Evolutionary conservation across 345 rosid species (phyloP).

Genomic region (Eutrema yunnanense): DNA sequence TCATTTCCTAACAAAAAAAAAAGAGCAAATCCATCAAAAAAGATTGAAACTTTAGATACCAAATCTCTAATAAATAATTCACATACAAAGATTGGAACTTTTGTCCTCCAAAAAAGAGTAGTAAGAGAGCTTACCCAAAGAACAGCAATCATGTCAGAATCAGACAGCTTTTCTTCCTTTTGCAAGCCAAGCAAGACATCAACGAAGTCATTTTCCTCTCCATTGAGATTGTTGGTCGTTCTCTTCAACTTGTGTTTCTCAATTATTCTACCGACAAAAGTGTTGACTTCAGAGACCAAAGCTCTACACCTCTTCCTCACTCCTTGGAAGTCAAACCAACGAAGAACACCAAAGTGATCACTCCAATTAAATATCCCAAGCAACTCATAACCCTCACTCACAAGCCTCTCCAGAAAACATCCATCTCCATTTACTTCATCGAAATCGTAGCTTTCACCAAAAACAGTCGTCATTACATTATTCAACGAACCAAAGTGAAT

Average conservation of each 20-base stretch:
- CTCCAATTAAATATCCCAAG: slow-evolving; percentile 79
- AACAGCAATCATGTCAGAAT: slow-evolving; percentile 77
- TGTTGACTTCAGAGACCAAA: slow-evolving; percentile 48
- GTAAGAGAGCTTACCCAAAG: slow-evolving; percentile 55
- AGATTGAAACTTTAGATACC: background rate
- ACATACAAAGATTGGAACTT: background rate
- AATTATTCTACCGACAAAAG: slow-evolving; percentile 53
- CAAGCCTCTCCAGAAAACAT: slow-evolving; percentile 48
- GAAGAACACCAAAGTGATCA: slow-evolving; percentile 68
- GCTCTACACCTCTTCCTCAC: slow-evolving; percentile 61
- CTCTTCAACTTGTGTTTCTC: slow-evolving; percentile 49
- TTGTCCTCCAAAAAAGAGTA: background rate
- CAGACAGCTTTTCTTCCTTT: slow-evolving; percentile 45
- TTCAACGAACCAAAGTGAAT: slow-evolving; percentile 69
- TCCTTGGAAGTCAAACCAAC: slow-evolving; percentile 71
- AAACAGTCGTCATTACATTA: slow-evolving; percentile 71
- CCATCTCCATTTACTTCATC: slow-evolving; percentile 23
- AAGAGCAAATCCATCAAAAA: background rate
- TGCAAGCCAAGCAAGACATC: slow-evolving; percentile 68
- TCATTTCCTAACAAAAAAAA: slow-evolving; percentile 56
- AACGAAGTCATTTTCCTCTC: slow-evolving; percentile 47
- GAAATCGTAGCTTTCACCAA: slow-evolving; percentile 59
- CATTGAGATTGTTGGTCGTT: background rate
- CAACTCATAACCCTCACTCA: slow-evolving; percentile 68
- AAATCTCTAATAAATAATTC: background rate